Evolutionary conservation across 2,329 filamentous ascomycete genomes (phyloP), one percentile per base, ranked within the genome.

Genomic region (Colletotrichum gigasporum): DNA sequence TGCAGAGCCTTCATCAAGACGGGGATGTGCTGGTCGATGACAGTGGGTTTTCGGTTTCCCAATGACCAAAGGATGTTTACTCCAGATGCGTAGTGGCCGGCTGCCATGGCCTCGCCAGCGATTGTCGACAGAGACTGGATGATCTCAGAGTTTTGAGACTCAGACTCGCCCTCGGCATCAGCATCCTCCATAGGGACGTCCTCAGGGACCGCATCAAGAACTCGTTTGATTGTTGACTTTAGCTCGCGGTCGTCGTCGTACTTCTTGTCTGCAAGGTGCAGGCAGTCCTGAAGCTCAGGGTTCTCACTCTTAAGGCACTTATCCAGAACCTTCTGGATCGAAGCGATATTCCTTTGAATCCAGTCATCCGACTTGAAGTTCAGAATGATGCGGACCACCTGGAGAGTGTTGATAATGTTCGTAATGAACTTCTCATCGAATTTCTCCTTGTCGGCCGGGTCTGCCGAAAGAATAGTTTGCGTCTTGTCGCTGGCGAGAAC

Each of bases 11-110:
- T 97, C 91, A 99, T 97, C 42, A 99, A 83, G 26, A 91, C 88
- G 3, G 87, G 83, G 57, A 98, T 94, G 73, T 99, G 96, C 64
- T 92, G 86, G 75, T 99, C 96, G 66, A 99, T 93, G 68, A 96
- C 90, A 12, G 91, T 88, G 1, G 95, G 92, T 72, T 92, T 94
- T 64, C 92, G 90, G 71, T 92, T 88, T 5, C 93, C 93, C 18
- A 99, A 81, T 14, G 93, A 96, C 94, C 94, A 98, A 14, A 99
- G 81, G 22, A 97, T 91, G 74, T 97, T 97, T 75, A 99, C 91
- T 44, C 93, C 94, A 11, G 94, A 93, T 16, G 94, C 87, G 72
- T 96, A 93, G 69, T 94, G 93, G 61, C 86, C 87, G 54, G 90
- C 90, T 5, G 92, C 92, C 69, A 99, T 88, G 9, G 91, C 91